Evolutionary conservation across 2,329 filamentous ascomycete species (phyloP).

Genomic region (Drechslera avenae): DNA sequence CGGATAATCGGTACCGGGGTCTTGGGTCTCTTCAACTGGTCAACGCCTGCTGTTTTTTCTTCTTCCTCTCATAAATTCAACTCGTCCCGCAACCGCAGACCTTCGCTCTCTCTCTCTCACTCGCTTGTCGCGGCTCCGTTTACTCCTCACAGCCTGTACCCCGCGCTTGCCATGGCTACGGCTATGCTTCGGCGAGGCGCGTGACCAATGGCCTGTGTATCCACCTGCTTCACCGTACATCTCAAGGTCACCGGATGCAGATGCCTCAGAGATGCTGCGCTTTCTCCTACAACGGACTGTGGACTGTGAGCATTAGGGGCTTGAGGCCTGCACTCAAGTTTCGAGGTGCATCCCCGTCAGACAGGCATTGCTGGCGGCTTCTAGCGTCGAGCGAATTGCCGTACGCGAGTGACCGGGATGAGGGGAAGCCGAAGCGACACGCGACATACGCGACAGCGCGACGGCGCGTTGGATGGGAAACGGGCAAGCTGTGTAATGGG

Average conservation of each 20-base stretch:
- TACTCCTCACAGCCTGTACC: slow-evolving; percentile 1
- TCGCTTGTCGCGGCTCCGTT: slow-evolving; percentile 9
- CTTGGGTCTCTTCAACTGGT: neutral
- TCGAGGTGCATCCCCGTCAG: neutral
- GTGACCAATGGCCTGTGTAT: slow-evolving; percentile 1
- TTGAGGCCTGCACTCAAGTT: neutral
- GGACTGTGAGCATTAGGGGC: neutral
- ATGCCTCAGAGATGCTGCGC: neutral
- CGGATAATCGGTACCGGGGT: neutral
- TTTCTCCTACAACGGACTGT: neutral
- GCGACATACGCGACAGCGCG: slow-evolving; percentile 12
- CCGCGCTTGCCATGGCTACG: slow-evolving; percentile 3
- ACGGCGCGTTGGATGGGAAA: neutral
- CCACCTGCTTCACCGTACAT: neutral
- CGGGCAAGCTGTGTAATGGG: too few relatives aligned
- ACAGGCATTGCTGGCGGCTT: slow-evolving; percentile 1
- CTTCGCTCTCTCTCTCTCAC: neutral
- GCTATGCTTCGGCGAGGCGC: neutral
- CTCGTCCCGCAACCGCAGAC: neutral
- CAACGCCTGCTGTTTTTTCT: slow-evolving; percentile 3
- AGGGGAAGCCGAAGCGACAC: slow-evolving; percentile 16
- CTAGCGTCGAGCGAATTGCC: slow-evolving; percentile 3
- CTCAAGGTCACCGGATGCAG: neutral
- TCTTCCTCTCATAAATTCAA: neutral
- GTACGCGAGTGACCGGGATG: slow-evolving; percentile 13